Base-by-base conservation (phyloP, 805 yeast species). In the Wickerhamomyces subpelliculosus region DNA sequence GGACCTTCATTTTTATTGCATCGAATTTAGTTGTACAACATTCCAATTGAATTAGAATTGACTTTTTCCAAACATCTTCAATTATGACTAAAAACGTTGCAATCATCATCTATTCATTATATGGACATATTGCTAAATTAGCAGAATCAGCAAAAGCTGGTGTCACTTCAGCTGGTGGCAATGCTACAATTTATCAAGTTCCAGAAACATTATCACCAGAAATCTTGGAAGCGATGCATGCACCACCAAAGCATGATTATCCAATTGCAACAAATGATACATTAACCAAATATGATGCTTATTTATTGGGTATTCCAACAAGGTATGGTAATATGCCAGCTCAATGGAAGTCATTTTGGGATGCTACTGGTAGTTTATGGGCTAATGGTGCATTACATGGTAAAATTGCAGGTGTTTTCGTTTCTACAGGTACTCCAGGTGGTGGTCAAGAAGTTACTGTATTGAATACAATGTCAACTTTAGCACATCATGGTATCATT, bases 381-480 rank as follows among this genome's bases (percentile, higher is more conserved):
- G 77, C 78, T 39, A 39, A 58, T 21, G 86, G 87, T 42, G 71
- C 72, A 23, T 67, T 80, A 40, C 53, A 67, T 52, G 88, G 87
- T 46, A 83, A 83, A 62, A 73, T 76, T 40, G 84, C 76, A 17
- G 86, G 85, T 37, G 48, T 79, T 27, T 82, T 82, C 52, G 73
- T 75, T 31, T 70, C 82, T 37, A 78, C 88, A 7, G 84, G 82
- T 34, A 64, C 78, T 27, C 74, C 70, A 44, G 85, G 85, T 40
- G 84, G 84, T 44, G 89, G 89, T 38, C 86, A 77, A 61, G 90
- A 83, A 58, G 60, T 65, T 30, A 82, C 90, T 8, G 66, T 69
- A 10, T 67, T 72, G 47, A 72, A 64, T 55, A 60, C 76, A 4
- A 46, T 84, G 47, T 67, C 78, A 23, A 70, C 74, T 26, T 62